phyloP scores from a whole-genome alignment of 169 alveolate genomes.

The Miamiensis avidus region DNA sequence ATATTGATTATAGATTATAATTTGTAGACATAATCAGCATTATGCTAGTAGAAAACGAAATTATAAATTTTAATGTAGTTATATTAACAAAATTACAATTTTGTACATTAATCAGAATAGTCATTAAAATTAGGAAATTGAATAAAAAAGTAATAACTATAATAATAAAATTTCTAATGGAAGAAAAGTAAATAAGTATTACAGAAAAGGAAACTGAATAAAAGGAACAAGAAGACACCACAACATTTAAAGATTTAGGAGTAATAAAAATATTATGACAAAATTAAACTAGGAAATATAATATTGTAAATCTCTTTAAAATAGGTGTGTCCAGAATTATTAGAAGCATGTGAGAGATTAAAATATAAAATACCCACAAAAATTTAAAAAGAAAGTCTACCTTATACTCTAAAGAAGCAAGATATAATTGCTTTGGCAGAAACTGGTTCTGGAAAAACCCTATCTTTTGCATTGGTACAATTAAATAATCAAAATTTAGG shows the following conservation, averaged over 20 bases:
- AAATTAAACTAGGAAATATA: too few relatives aligned
- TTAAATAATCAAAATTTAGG: not conserved
- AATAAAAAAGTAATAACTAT: too few relatives aligned
- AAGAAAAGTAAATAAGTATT: not conserved
- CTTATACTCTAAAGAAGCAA: conserved; percentile 91
- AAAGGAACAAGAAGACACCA: not conserved
- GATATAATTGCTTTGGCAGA: conserved; percentile 99
- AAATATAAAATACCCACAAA: conserved; percentile 95
- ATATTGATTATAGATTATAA: too few relatives aligned
- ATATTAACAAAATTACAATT: too few relatives aligned
- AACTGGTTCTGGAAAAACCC: conserved; percentile 97
- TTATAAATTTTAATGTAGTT: too few relatives aligned
- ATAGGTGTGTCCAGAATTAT: conserved; percentile 93
- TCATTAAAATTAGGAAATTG: too few relatives aligned
- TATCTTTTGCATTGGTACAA: conserved; percentile 46
- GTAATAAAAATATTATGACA: not conserved
- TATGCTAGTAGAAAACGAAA: too few relatives aligned
- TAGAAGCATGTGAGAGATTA: conserved; percentile 89
- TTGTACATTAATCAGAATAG: too few relatives aligned
- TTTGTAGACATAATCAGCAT: too few relatives aligned
- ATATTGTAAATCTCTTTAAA: too few relatives aligned
- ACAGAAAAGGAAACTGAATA: not conserved
- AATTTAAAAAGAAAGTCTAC: conserved; percentile 93
- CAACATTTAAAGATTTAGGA: not conserved
- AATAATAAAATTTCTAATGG: too few relatives aligned